Evolutionary conservation across 306 rosid species (phyloP).

Genomic region (Pueraria montana): DNA sequence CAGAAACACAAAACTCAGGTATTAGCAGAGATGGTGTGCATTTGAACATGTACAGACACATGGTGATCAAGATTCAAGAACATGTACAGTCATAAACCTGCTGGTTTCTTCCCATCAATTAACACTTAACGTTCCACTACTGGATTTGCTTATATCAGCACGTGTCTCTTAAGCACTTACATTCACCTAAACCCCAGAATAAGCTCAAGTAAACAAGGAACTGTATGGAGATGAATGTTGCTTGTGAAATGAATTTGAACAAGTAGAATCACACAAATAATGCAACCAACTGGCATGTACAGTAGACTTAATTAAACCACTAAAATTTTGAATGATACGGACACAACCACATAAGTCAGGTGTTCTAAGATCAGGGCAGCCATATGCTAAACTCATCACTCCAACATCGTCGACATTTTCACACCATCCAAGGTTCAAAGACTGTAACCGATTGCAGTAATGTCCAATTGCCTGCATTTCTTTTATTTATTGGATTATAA

Average conservation of each 20-base stretch:
- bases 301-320: too few species aligned
- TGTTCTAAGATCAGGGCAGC: constrained; percentile 88
- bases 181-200: not conserved
- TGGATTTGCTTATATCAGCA: too few species aligned
- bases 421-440: constrained; percentile 92
- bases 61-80: not conserved
- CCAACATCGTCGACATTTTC: constrained; percentile 82
- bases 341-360: constrained; percentile 88
- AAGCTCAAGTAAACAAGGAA: constrained; percentile 13
- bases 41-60: too few species aligned
- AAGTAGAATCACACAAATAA: too few species aligned
- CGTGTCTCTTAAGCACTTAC: not conserved
- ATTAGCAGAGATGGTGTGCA: too few species aligned
- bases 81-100: not conserved
- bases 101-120: too few species aligned
- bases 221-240: not conserved
- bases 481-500: constrained; percentile 2
- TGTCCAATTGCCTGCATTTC: constrained; percentile 81
- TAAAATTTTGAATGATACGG: constrained; percentile 57
- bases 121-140: too few species aligned
- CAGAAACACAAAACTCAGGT: too few species aligned
- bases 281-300: too few species aligned
- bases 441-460: constrained; percentile 75
- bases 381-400: constrained; percentile 83
- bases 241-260: too few species aligned